A percentile compares a stretch with the other conserved stretches of the same genome.
These are phyloP conservation scores for Botrytis byssoidea DNA, from an alignment of 2,329 filamentous ascomycete genomes.

Conservation along the genomic window DNA sequence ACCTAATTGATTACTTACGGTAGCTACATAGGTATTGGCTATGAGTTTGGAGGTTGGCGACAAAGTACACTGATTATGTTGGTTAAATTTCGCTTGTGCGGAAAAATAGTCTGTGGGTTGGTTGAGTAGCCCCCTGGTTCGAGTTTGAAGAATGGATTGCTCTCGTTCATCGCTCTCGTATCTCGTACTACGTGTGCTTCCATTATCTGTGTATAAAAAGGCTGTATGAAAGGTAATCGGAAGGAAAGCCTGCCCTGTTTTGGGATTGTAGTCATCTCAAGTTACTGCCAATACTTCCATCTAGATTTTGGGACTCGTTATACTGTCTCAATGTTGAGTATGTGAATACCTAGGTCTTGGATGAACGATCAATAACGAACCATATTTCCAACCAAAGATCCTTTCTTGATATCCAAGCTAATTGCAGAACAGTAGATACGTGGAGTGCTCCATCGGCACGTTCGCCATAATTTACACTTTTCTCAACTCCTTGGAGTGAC, in stretches of 20 bases:
- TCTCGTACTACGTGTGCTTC: neutral
- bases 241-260: neutral
- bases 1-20: neutral
- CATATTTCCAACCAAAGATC: neutral
- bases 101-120: neutral
- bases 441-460: neutral
- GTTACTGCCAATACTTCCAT: neutral
- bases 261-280: neutral
- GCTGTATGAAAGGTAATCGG: neutral
- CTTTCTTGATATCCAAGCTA: neutral
- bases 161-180: neutral
- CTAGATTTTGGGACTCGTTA: neutral
- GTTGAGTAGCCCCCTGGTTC: neutral
- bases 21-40: neutral
- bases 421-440: neutral
- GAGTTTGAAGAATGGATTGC: neutral
- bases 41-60: neutral
- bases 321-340: neutral
- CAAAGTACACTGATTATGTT: neutral
- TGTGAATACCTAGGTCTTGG: neutral
- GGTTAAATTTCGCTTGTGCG: constrained; percentile 16
- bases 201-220: neutral
- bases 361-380: neutral
- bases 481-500: neutral
- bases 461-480: neutral